A percentile compares a stretch with the other conserved stretches of the same genome.
Conservation (phyloP, 306 rosid species). For the Casuarina cunninghamiana region DNA sequence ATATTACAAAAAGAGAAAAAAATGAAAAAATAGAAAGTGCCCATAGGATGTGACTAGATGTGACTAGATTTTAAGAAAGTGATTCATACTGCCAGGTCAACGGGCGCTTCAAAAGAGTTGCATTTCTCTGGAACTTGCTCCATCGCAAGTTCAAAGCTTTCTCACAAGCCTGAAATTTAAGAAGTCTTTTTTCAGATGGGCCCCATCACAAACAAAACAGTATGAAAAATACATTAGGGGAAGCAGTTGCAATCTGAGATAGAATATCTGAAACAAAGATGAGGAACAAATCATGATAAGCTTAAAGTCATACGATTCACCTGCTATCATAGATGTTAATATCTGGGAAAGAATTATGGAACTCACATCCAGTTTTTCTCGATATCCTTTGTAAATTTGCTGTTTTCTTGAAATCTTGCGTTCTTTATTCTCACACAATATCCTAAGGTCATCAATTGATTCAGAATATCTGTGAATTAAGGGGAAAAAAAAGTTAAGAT, state of each 20-base stretch:
- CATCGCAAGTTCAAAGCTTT: conserved; percentile 55
- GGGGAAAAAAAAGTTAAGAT: not conserved
- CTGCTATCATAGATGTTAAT: not conserved
- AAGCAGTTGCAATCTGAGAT: not conserved
- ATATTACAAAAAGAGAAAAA: conserved; percentile 5
- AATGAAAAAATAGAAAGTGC: not conserved
- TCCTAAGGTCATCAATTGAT: conserved; percentile 78
- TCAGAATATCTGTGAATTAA: conserved; percentile 58
- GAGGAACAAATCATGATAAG: not conserved
- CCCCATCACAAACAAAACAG: not conserved
- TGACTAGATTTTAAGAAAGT: conserved; percentile 2
- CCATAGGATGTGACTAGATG: conserved; percentile 1
- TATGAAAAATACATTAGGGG: not conserved
- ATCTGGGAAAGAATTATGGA: not conserved
- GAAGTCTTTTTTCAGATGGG: not conserved
- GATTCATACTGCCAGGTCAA: conserved; percentile 80
- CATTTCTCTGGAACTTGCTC: conserved; percentile 62
- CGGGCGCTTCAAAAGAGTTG: conserved; percentile 58
- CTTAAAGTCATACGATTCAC: not conserved
- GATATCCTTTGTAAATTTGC: conserved; percentile 60
- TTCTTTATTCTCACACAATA: conserved; percentile 59
- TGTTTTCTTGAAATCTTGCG: conserved; percentile 59
- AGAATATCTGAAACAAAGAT: not conserved
- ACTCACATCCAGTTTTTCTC: conserved; percentile 53
- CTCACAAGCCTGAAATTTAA: conserved; percentile 61